A percentile compares a stretch with the other conserved stretches of the same genome.
phyloP scores from a whole-genome alignment of 2,329 filamentous ascomycete species.

The Hawksworthiomyces lignivorus region DNA sequence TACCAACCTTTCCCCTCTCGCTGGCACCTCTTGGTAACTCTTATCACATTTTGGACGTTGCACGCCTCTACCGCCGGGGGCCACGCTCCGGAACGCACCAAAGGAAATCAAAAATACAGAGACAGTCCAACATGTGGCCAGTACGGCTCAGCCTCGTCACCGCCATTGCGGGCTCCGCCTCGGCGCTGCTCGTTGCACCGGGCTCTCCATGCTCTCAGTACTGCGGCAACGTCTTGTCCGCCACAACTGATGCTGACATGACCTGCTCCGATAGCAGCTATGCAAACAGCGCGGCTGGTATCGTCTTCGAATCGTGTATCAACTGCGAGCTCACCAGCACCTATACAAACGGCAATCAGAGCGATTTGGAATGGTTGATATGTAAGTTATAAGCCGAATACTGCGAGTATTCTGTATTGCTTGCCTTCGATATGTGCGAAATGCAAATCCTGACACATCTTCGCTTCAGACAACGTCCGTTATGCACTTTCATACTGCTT shows the following conservation, averaged over 20 bases:
- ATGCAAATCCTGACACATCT: background rate
- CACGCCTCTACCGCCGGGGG: too few species aligned
- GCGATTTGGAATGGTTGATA: constrained; percentile 46
- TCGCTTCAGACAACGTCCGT: constrained; percentile 46
- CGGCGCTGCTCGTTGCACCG: constrained; percentile 34
- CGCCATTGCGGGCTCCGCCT: constrained; percentile 15
- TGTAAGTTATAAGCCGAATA: too few species aligned
- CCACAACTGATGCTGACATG: constrained; percentile 39
- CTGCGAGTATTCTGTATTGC: too few species aligned
- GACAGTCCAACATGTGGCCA: constrained; percentile 8
- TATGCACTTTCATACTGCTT: constrained; percentile 49
- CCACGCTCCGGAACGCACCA: too few species aligned
- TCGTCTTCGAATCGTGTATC: constrained; percentile 45
- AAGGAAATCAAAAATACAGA: too few species aligned
- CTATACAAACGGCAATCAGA: constrained; percentile 30
- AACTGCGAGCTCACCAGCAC: constrained; percentile 44
- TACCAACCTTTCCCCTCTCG: too few species aligned
- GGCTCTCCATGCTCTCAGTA: constrained; percentile 41
- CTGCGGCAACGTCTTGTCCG: constrained; percentile 46
- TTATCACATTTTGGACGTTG: too few species aligned
- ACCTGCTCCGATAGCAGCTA: constrained; percentile 38
- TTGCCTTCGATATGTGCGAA: background rate
- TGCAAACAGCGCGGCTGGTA: constrained; percentile 28
- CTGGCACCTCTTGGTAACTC: too few species aligned
- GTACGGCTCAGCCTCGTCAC: constrained; percentile 13